Evolutionary conservation across 1,284 basidiomycete species (phyloP).

Genomic region (Apiotrichum mycotoxinovorans): DNA sequence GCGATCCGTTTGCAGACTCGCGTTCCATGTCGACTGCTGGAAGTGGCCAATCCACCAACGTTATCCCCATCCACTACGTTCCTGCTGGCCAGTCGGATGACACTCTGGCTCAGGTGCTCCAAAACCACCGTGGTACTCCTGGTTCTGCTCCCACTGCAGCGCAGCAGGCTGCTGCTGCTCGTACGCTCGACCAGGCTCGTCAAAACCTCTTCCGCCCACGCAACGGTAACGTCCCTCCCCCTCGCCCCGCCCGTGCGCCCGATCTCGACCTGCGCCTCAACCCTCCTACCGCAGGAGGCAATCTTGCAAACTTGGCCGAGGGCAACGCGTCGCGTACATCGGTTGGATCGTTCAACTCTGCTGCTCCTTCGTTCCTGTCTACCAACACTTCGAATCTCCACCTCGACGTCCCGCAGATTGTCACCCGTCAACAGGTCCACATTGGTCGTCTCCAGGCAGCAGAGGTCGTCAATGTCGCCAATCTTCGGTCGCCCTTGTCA

Average conservation of each 20-base stretch:
- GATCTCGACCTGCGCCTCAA: slow-evolving; percentile 47
- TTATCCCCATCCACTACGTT: slow-evolving; percentile 51
- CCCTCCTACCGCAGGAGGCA: slow-evolving; percentile 10
- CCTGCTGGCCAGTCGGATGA: slow-evolving; percentile 33
- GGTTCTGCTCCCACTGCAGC: slow-evolving; percentile 3
- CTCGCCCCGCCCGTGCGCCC: slow-evolving; percentile 46
- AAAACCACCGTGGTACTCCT: slow-evolving; percentile 11
- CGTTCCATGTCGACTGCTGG: slow-evolving; percentile 39
- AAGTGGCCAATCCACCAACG: slow-evolving; percentile 40
- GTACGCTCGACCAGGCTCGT: slow-evolving; percentile 42
- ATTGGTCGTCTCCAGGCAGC: slow-evolving; percentile 47
- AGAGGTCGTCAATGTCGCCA: slow-evolving; percentile 46
- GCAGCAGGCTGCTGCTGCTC: slow-evolving; percentile 29
- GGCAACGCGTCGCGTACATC: slow-evolving; percentile 30
- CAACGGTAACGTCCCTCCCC: slow-evolving; percentile 26
- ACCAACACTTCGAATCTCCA: slow-evolving; percentile 43
- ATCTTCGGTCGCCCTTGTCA: background rate
- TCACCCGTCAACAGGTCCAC: slow-evolving; percentile 48
- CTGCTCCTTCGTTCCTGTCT: slow-evolving; percentile 46
- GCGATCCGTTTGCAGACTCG: slow-evolving; percentile 46
- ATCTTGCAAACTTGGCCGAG: slow-evolving; percentile 6
- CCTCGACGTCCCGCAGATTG: slow-evolving; percentile 48
- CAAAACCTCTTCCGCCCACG: slow-evolving; percentile 39
- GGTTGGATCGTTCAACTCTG: slow-evolving; percentile 32
- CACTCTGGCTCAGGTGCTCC: slow-evolving; percentile 6